Evolutionary conservation across 2,329 filamentous ascomycete species (phyloP), one percentile per base, ranked within the genome.

Genomic region (Tolypocladium capitatum): DNA sequence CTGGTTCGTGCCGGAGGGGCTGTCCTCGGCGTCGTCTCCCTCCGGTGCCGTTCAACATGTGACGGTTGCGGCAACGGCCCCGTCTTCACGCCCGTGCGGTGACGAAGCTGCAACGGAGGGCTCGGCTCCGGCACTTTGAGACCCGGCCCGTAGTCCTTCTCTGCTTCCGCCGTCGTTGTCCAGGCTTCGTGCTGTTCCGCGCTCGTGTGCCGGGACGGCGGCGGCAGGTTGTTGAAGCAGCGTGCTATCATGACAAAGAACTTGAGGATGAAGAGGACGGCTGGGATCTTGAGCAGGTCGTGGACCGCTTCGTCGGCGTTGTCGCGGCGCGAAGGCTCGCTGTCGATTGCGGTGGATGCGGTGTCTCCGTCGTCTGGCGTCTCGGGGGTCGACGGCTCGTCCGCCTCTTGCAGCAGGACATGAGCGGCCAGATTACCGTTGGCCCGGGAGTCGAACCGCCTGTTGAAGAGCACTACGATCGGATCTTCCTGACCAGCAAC

Each of bases 211-310:
- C 38, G 38, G n/a, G n/a, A n/a, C n/a, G 38, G 38, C 24, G 38
- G 38, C 24, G 28, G 35, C 20, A 30, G n/a, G 31, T 21, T 32
- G 47, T 30, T 32, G 30, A 45, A 41, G 41, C 27, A 45, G 20
- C 31, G 28, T 24, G 34, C 30, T 4, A 48, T 40, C 33, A 48
- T 31, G 43, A 44, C 34, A 11, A 48, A 21, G 14, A 48, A 28
- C 24, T 21, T 30, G 32, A 48, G 35, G 43, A 48, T 36, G 43
- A 45, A 40, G 20, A 48, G 34, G 13, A 48, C 35, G 13, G 47
- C 43, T 1, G 43, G 47, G 28, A 48, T 36, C 18, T 27, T 43
- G 21, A 48, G 42, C 20, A 41, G 13, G 2, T 46, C 38, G 16
- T 33, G 24, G 24, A 48, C 16, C 9, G 28, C 44, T 3, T 48